These are phyloP conservation scores for Trypanosoma theileri DNA, from an alignment of 208 protist genomes.

Conservation along the genomic window DNA sequence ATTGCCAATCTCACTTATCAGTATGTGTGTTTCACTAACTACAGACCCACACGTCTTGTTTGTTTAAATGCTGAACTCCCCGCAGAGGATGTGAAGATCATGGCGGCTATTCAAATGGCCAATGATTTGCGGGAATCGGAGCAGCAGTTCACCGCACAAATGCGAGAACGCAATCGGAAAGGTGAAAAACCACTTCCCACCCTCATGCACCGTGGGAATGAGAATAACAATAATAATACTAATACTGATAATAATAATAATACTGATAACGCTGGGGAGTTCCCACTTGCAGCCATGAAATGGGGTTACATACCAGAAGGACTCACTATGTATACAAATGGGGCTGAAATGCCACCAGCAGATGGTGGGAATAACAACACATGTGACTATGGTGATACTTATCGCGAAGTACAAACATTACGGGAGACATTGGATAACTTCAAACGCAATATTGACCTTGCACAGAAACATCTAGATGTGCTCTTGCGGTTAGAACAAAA, in stretches of 20 bases:
- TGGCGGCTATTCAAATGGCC: constrained; percentile 56
- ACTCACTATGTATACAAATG: constrained; percentile 72
- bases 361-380: constrained; percentile 3
- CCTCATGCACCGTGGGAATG: neutral
- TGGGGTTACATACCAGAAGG: constrained; percentile 82
- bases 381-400: constrained; percentile 40
- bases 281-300: constrained; percentile 59
- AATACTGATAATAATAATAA: constrained; percentile 20
- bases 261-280: constrained; percentile 7
- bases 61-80: constrained; percentile 30
- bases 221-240: constrained; percentile 5
- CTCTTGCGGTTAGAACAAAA: constrained; percentile 60
- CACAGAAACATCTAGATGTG: constrained; percentile 58
- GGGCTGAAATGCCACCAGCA: constrained; percentile 20
- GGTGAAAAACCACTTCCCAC: constrained; percentile 62
- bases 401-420: constrained; percentile 38
- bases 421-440: constrained; percentile 62
- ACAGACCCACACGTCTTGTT: constrained; percentile 50
- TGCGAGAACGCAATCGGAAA: constrained; percentile 48
- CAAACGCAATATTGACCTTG: constrained; percentile 66
- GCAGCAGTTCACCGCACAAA: constrained; percentile 63
- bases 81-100: constrained; percentile 32
- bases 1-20: constrained; percentile 92
- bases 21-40: constrained; percentile 93
- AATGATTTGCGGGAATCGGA: constrained; percentile 76